Evolutionary conservation across 306 rosid genomes (phyloP).

Genomic region (Cercis canadensis): DNA sequence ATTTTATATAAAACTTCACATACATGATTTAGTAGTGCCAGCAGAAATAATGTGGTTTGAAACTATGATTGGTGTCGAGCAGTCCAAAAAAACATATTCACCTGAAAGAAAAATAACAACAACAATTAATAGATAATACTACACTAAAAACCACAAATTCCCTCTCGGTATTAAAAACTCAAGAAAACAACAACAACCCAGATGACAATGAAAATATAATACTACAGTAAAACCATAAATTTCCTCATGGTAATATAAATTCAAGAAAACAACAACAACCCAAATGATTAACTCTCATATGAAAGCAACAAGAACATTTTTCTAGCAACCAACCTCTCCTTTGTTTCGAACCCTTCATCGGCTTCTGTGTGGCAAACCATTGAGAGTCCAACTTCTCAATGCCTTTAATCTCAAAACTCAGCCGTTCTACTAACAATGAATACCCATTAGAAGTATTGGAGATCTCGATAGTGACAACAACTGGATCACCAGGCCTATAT

Average conservation of each 20-base stretch:
- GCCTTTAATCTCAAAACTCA: conserved; percentile 84
- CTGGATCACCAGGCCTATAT: conserved; percentile 89
- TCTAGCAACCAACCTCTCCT: conserved; percentile 66
- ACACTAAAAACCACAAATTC: neutral
- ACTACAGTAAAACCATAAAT: neutral
- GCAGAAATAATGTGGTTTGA: conserved; percentile 79
- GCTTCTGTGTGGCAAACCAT: conserved; percentile 92
- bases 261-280: conserved; percentile 28
- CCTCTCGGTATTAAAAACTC: conserved; percentile 10
- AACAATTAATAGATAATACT: neutral
- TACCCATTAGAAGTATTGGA: conserved; percentile 52
- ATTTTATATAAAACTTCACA: conserved; percentile 39
- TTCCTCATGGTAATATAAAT: conserved; percentile 4
- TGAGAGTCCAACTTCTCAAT: conserved; percentile 85
- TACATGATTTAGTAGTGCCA: conserved; percentile 84
- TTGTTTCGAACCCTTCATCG: conserved; percentile 75
- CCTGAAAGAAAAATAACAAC: conserved; percentile 50
- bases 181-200: conserved; percentile 14
- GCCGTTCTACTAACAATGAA: conserved; percentile 78
- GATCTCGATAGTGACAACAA: conserved; percentile 74
- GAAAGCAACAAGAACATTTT: neutral
- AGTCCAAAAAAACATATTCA: conserved; percentile 76
- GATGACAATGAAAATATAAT: neutral
- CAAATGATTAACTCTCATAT: neutral
- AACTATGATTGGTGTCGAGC: conserved; percentile 64